Percentiles rank a stretch among this genome's conserved stretches.
Evolutionary conservation across 331 rosid genomes (phyloP).

Genomic region (Acacia pycnantha): DNA sequence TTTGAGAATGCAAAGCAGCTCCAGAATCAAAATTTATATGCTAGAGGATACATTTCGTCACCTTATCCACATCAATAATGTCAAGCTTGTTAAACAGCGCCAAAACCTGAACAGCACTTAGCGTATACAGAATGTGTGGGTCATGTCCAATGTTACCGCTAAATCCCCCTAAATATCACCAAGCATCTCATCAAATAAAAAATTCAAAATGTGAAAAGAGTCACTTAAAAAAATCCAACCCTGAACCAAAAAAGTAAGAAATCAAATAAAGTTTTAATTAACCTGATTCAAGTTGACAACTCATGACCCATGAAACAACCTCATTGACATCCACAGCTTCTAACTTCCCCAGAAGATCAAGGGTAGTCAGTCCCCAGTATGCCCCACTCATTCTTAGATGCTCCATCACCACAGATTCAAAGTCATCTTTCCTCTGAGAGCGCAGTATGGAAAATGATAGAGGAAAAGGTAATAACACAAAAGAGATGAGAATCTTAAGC

Average conservation of each 20-base stretch:
- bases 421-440: constrained; percentile 61
- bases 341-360: constrained; percentile 57
- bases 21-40: constrained; percentile 6
- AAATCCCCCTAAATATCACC: constrained; percentile 64
- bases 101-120: constrained; percentile 81
- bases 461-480: not conserved
- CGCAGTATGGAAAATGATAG: not conserved
- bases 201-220: not conserved
- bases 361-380: constrained; percentile 69
- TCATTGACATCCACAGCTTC: constrained; percentile 55
- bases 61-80: constrained; percentile 61
- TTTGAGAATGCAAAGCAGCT: not conserved
- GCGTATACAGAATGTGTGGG: constrained; percentile 70
- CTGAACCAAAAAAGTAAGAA: not conserved
- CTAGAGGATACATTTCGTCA: constrained; percentile 83
- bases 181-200: constrained; percentile 22
- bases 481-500: not conserved
- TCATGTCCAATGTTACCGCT: constrained; percentile 88
- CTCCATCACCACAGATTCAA: constrained; percentile 64
- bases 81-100: constrained; percentile 71
- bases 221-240: not conserved
- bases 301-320: constrained; percentile 71
- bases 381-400: constrained; percentile 74
- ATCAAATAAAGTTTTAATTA: constrained; percentile 11
- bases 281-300: constrained; percentile 77